Evolutionary conservation across 768 basidiomycete species (phyloP).

Genomic region (Podaxis sp.): DNA sequence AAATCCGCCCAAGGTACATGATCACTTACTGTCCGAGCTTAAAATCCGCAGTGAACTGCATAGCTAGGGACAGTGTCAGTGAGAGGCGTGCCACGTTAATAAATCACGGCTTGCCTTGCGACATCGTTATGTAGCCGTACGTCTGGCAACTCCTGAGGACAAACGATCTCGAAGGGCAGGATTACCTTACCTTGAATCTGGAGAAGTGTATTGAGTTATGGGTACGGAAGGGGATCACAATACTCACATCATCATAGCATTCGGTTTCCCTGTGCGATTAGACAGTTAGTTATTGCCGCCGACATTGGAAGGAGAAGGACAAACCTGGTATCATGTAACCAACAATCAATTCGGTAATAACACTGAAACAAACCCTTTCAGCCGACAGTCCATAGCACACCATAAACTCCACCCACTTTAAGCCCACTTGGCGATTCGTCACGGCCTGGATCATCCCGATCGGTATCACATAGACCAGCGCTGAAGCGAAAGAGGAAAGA

Average conservation of each 20-base stretch:
- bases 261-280: constrained; percentile 49
- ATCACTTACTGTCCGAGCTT: constrained; percentile 71
- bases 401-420: constrained; percentile 34
- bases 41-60: constrained; percentile 71
- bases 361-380: constrained; percentile 31
- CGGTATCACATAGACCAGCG: constrained; percentile 64
- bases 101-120: constrained; percentile 32
- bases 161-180: background rate
- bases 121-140: constrained; percentile 66
- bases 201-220: constrained; percentile 7
- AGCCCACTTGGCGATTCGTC: constrained; percentile 73
- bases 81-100: background rate
- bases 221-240: background rate
- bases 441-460: constrained; percentile 81
- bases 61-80: constrained; percentile 38
- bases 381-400: background rate
- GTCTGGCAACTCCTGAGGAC: constrained; percentile 43
- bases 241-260: constrained; percentile 71
- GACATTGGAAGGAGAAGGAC: constrained; percentile 12
- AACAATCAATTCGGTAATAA: constrained; percentile 72
- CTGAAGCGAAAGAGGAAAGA: constrained; percentile 19
- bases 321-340: constrained; percentile 51
- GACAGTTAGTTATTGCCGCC: constrained; percentile 2
- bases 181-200: constrained; percentile 35
- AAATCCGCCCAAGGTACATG: background rate